Evolutionary conservation across 139 green algal genomes (phyloP).

Genomic region (Chlamydomonas applanata): DNA sequence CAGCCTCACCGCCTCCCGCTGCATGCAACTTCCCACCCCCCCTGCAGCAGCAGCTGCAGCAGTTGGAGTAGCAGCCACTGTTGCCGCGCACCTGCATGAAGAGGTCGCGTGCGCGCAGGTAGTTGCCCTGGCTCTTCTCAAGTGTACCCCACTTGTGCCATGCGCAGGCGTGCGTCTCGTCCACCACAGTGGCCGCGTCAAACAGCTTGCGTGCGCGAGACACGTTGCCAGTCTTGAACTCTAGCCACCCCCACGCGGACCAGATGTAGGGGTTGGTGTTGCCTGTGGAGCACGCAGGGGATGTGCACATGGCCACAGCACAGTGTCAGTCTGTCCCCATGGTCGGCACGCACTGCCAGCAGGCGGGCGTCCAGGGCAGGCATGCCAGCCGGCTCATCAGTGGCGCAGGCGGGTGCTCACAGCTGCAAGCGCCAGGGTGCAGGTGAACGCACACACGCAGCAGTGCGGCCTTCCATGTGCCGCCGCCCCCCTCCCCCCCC

Average conservation of each 20-base stretch:
- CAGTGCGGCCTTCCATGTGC: no score
- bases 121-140: conserved; percentile 89
- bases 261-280: conserved; percentile 88
- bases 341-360: not conserved
- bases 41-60: no score
- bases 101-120: conserved; percentile 70
- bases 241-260: conserved; percentile 89
- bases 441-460: no score
- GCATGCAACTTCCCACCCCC: no score
- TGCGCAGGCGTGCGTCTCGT: conserved; percentile 80
- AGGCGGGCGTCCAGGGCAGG: not conserved
- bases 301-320: no score
- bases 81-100: conserved; percentile 67
- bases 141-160: conserved; percentile 98
- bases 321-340: no score
- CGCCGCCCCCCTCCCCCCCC: no score
- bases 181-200: conserved; percentile 87
- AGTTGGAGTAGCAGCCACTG: no score
- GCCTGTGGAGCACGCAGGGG: conserved; percentile 14
- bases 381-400: no score
- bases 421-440: no score
- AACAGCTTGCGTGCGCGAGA: conserved; percentile 82
- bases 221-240: conserved; percentile 65
- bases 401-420: no score
- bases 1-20: no score